Evolutionary conservation across 192 early-diverging fungal species (phyloP), one percentile per base, ranked within the genome.

Genomic region (Coemansia biformis): DNA sequence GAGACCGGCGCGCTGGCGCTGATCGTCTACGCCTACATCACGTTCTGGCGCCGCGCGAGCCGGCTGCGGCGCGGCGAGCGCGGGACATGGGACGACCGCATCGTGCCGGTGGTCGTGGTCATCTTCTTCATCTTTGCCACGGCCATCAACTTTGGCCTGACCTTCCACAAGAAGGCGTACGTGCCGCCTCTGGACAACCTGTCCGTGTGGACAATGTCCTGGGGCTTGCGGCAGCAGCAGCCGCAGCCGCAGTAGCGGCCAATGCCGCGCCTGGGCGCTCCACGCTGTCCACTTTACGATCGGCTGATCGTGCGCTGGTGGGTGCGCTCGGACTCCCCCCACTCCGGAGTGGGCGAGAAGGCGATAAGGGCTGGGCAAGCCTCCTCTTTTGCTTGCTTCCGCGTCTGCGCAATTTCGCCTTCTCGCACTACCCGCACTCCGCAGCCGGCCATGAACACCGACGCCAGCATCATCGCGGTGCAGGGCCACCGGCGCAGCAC

Each of bases 121-220:
- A 61, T 76, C 4, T 69, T 76, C 43, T 68, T 76, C 16, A 59
- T 69, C 15, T 68, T 69, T 50, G 65, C 66, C 19, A 65, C 62
- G 11, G 73, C 73, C 7, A 57, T 76, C 28, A 76, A 76, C 73
- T 76, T 76, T 76, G 73, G 73, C 18, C 57, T 76, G 56, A 76
- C 73, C 6, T 76, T 76, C 60, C 73, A 69, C 66, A 76, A 70
- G 45, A 69, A 69, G 57, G 61, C 46, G 28, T 76, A 75, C 40
- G 59, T 46, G 8, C 71, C 71, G 46, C 71, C 71, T 8, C 32
- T 75, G 15, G 59, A 67, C 57, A 59, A 55, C 11, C 44, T 75
- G 24, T 51, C 85, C 3, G 76, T 79, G 19, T 53, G 83, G 8
- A 59, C 86, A 19, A 77, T 91, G 78, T 56, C 62, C 37, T 65